phyloP scores from a whole-genome alignment of 2,329 filamentous ascomycete species.

The Kalmusia sp. region DNA sequence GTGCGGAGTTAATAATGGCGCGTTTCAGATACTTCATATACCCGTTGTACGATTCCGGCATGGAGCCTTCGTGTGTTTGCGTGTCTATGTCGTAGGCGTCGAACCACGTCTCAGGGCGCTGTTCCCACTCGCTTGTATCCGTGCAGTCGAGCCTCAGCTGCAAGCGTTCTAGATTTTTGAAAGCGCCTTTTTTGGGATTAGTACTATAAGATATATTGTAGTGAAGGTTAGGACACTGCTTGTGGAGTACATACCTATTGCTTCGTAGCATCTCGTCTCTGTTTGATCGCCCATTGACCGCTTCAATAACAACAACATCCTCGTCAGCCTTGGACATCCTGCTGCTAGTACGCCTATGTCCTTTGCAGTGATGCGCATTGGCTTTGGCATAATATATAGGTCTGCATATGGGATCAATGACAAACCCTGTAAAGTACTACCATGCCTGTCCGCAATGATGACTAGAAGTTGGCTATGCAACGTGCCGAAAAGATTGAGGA shows the following conservation, averaged over 20 bases:
- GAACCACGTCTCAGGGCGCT: too few species aligned
- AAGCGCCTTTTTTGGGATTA: neutral
- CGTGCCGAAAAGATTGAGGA: neutral
- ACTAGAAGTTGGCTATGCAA: neutral
- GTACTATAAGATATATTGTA: too few species aligned
- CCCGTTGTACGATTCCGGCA: neutral
- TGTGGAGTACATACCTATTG: neutral
- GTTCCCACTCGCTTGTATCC: too few species aligned
- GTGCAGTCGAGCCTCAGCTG: slow-evolving; percentile 1
- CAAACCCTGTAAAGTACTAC: neutral
- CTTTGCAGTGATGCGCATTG: neutral
- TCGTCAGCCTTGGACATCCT: neutral
- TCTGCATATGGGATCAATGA: too few species aligned
- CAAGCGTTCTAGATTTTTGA: neutral
- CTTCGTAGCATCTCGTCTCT: neutral
- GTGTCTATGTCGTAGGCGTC: too few species aligned
- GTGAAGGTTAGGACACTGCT: too few species aligned
- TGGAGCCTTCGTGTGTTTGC: too few species aligned
- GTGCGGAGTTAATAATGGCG: slow-evolving; percentile 6
- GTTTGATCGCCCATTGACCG: slow-evolving; percentile 1
- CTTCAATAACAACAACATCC: neutral
- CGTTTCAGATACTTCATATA: slow-evolving; percentile 4
- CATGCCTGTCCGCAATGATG: neutral
- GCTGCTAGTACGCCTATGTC: neutral
- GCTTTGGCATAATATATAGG: too few species aligned